phyloP scores from a whole-genome alignment of 257 asterid genomes.

The Primulina tabacum region DNA sequence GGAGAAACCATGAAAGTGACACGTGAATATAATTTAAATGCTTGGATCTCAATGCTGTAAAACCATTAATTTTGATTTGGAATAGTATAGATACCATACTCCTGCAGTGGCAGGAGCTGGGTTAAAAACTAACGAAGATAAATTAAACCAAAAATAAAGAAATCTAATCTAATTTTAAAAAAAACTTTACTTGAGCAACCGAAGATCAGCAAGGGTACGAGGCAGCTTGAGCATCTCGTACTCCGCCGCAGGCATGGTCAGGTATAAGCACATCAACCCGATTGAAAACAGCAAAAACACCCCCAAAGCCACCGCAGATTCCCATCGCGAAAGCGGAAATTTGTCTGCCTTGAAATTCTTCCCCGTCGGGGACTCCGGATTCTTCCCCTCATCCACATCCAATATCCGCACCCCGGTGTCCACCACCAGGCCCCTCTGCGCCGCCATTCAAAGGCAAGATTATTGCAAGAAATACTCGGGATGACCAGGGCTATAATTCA shows the following conservation, averaged over 20 bases:
- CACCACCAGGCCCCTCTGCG: conserved; percentile 60
- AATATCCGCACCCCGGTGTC: conserved; percentile 47
- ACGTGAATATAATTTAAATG: background rate
- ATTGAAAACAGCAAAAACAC: conserved; percentile 57
- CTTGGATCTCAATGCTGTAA: too few species aligned
- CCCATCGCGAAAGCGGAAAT: conserved; percentile 68
- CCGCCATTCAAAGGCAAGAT: conserved; percentile 50
- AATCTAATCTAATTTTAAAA: background rate
- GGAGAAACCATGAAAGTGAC: background rate
- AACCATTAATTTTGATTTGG: background rate
- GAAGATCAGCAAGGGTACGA: conserved; percentile 75
- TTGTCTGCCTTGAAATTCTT: conserved; percentile 55
- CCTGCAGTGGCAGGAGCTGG: background rate
- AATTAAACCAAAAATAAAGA: conserved; percentile 6
- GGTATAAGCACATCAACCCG: conserved; percentile 59
- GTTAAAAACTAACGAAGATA: conserved; percentile 7
- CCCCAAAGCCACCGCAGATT: conserved; percentile 61
- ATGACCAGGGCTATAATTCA: background rate
- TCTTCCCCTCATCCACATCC: conserved; percentile 52
- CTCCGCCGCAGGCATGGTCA: conserved; percentile 85
- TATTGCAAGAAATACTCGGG: conserved; percentile 20
- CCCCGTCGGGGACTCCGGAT: conserved; percentile 55
- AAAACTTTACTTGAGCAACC: conserved; percentile 53
- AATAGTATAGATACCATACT: too few species aligned
- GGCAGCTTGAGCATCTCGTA: conserved; percentile 76